Conservation (phyloP, 1,284 basidiomycete genomes). For the Ceratobasidium sp. region DNA sequence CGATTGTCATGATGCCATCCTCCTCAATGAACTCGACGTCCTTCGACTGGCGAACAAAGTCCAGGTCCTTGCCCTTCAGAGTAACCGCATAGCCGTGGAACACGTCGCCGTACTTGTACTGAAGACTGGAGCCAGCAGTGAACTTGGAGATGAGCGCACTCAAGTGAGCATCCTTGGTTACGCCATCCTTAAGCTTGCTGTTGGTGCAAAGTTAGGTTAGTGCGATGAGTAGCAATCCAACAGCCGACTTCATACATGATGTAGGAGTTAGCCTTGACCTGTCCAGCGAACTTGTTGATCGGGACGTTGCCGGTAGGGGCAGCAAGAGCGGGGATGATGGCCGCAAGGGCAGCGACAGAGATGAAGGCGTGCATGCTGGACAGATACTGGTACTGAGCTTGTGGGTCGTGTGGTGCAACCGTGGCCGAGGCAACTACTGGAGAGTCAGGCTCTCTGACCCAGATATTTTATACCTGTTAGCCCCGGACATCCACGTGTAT, state of each 20-base stretch:
- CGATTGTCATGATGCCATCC: constrained; percentile 28
- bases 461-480: not conserved
- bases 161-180: constrained; percentile 31
- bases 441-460: not conserved
- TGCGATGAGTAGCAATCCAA: not conserved
- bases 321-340: too few species aligned
- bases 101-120: constrained; percentile 47
- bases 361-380: constrained; percentile 27
- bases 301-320: too few species aligned
- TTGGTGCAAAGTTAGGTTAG: not conserved
- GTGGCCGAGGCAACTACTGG: not conserved
- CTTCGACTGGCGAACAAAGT: constrained; percentile 42
- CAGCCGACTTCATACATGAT: constrained; percentile 23
- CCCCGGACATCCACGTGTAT: not conserved
- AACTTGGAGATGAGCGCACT: constrained; percentile 30
- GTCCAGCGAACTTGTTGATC: too few species aligned
- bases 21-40: constrained; percentile 46
- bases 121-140: constrained; percentile 29
- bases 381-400: not conserved
- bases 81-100: constrained; percentile 49
- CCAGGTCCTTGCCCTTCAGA: constrained; percentile 41
- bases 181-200: constrained; percentile 43
- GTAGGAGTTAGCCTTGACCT: constrained; percentile 47
- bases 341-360: too few species aligned
- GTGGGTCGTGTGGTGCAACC: not conserved